Evolutionary conservation across 176 grass and related monocot species (phyloP), one percentile per base, ranked within the genome.

Genomic region (Zizania latifolia): DNA sequence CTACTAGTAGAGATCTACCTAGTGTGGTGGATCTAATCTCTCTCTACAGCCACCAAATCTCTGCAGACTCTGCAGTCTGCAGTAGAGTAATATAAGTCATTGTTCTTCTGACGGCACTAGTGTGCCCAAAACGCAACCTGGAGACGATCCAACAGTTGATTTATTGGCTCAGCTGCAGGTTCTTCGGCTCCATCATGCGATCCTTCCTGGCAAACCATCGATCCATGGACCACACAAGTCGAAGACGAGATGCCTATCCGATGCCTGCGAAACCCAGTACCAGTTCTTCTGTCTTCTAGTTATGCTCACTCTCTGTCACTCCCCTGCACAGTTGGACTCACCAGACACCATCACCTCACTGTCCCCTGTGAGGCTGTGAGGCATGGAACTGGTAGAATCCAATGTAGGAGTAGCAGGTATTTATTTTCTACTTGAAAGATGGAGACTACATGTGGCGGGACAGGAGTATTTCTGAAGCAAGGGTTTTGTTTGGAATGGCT

Each of bases 161-260:
- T 16, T 79, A n/a, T 53, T 58, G 35, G 4, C 67, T 65, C 45
- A 22, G 5, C 41, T 78, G 82, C 48, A 53, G 48, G 43, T 40
- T 57, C 55, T 84, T 10, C 10, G 21, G 62, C n/a, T 76, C 61
- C 60, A 46, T 62, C 14, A 45, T 48, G 62, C 53, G 21, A 36
- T 53, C 12, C 39, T 26, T 10, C 55, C n/a, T n/a, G n/a, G 1
- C 62, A 51, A 7, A 34, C 17, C 4, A 43, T 56, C 33, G 68
- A 34, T 27, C 39, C 34, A 59, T 35, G 87, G 82, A 89, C 82
- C 67, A 78, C 81, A 9, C 72, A 72, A 85, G 78, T 85, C 72
- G 87, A 68, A 34, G 38, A 15, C 36, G 8, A 36, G 80, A 78
- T 71, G 86, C 68, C 72, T 74, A 72, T 89, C 57, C 40, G 65